A percentile compares a stretch with the other conserved stretches of the same genome.
Evolutionary conservation across 305 asterid genomes (phyloP).

Genomic region (Solanum aculeatissimum): DNA sequence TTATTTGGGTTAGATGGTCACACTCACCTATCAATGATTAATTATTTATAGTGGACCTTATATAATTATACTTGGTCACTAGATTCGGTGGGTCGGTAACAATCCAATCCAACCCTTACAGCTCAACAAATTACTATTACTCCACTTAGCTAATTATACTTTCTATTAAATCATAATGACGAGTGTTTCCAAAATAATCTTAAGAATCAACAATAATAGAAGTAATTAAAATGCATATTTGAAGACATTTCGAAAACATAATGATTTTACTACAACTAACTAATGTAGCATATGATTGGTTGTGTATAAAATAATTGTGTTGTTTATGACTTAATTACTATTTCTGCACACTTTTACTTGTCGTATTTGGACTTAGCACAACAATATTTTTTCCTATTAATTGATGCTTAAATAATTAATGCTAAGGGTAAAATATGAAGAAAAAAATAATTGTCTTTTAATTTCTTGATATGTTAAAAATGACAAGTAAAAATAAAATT

Average conservation of each 20-base stretch:
- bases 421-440: too few species aligned
- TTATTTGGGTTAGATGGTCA: background rate
- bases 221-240: background rate
- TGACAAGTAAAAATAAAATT: too few species aligned
- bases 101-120: background rate
- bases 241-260: background rate
- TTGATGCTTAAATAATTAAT: too few species aligned
- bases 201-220: background rate
- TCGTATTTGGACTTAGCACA: too few species aligned
- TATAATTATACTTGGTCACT: background rate
- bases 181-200: background rate
- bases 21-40: background rate
- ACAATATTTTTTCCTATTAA: too few species aligned
- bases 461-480: too few species aligned
- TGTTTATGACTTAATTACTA: too few species aligned
- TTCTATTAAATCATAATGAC: background rate
- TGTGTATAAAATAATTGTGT: background rate
- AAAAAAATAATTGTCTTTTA: too few species aligned
- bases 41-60: background rate
- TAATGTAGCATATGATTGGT: background rate
- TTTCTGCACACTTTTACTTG: too few species aligned
- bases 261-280: background rate
- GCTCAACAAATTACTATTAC: background rate
- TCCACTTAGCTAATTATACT: background rate
- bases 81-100: background rate